phyloP scores from a whole-genome alignment of 768 basidiomycete genomes.

The Tylopilus sp. region DNA sequence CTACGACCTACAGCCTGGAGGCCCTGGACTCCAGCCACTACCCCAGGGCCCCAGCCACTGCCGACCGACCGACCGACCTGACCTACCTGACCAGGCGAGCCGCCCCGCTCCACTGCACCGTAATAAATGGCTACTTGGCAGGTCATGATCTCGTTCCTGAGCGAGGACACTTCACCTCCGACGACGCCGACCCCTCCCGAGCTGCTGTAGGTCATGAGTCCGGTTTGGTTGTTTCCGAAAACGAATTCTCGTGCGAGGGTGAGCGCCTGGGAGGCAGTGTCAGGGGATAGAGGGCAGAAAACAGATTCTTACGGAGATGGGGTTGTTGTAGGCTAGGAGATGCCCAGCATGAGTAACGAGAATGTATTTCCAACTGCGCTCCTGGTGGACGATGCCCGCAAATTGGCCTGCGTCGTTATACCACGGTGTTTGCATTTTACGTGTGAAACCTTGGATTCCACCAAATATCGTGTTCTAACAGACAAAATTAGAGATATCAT shows the following conservation, averaged over 20 bases:
- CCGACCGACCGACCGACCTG: too few relatives aligned
- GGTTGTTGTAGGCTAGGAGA: too few relatives aligned
- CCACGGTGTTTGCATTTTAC: background rate
- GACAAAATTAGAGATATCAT: background rate
- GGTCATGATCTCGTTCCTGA: conserved; percentile 46
- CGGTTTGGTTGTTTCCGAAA: conserved; percentile 59
- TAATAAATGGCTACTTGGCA: conserved; percentile 55
- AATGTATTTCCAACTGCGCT: conserved; percentile 32
- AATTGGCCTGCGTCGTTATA: background rate
- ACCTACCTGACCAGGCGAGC: too few relatives aligned
- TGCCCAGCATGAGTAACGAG: conserved; percentile 39
- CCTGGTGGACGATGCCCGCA: too few relatives aligned
- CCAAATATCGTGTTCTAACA: background rate
- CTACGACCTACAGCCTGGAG: too few relatives aligned
- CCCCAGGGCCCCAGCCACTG: too few relatives aligned
- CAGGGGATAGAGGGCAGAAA: background rate
- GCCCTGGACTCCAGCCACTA: too few relatives aligned
- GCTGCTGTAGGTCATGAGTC: conserved; percentile 41
- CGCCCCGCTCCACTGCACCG: too few relatives aligned
- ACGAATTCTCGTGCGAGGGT: conserved; percentile 63
- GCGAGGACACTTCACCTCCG: conserved; percentile 47
- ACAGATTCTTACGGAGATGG: conserved; percentile 42
- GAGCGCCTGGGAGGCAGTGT: conserved; percentile 41
- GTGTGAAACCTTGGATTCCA: background rate
- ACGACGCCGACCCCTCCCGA: conserved; percentile 31